Conservation (phyloP, 1,284 basidiomycete species). For the Marasmius oreades region DNA sequence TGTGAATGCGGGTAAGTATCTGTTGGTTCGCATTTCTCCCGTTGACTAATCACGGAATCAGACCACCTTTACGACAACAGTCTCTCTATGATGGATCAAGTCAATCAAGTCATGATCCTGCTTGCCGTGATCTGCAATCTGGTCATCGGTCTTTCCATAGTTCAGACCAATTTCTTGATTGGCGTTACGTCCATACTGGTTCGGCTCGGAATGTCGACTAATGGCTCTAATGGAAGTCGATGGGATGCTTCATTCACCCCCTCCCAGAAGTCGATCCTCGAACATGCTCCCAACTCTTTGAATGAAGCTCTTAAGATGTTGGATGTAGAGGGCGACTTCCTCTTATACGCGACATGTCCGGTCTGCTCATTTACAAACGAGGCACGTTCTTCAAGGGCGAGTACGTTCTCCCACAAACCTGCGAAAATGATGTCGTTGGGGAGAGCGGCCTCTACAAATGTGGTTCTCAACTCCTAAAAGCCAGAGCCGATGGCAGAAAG, state of each 20-base stretch:
- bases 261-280: slow-evolving; percentile 3
- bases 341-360: slow-evolving; percentile 18
- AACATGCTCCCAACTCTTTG: slow-evolving; percentile 1
- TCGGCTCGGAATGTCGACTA: slow-evolving; percentile 8
- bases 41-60: too few species aligned
- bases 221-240: neutral
- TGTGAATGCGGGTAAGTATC: too few species aligned
- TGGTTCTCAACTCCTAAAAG: neutral
- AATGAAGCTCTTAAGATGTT: slow-evolving; percentile 10
- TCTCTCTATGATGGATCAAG: too few species aligned
- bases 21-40: too few species aligned
- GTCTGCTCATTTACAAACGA: slow-evolving; percentile 17
- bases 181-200: neutral
- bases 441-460: slow-evolving; percentile 1
- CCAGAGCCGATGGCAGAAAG: neutral
- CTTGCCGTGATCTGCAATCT: slow-evolving; percentile 9
- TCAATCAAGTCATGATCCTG: slow-evolving; percentile 6
- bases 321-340: slow-evolving; percentile 14
- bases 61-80: too few species aligned
- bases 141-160: slow-evolving; percentile 4
- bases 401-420: neutral
- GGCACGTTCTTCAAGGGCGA: slow-evolving; percentile 3
- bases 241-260: neutral
- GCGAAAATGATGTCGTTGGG: slow-evolving; percentile 11
- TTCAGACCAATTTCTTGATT: slow-evolving; percentile 2